phyloP scores from a whole-genome alignment of 2,329 filamentous ascomycete species.

The Chaetomiaceae sp. region DNA sequence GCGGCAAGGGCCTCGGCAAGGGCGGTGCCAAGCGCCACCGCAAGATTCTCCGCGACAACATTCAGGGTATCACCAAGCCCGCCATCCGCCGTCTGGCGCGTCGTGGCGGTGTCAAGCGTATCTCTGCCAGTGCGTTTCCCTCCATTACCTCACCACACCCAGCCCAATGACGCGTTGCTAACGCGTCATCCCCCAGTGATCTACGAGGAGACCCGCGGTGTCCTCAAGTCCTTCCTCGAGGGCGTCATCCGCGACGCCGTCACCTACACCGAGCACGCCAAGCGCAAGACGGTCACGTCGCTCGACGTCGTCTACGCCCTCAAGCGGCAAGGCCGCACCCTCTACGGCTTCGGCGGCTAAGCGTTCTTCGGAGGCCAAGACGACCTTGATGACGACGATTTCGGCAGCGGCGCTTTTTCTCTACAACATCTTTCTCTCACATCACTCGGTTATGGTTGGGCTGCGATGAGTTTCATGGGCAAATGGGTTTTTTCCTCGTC shows the following conservation, averaged over 20 bases:
- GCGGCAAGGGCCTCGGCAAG: slow-evolving; percentile 97
- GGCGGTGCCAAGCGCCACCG: slow-evolving; percentile 97
- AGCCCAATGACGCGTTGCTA: not conserved
- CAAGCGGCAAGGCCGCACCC: slow-evolving; percentile 68
- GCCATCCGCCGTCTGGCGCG: slow-evolving; percentile 97
- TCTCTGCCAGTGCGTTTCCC: slow-evolving; percentile 73
- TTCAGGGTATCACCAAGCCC: slow-evolving; percentile 98
- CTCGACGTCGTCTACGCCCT: slow-evolving; percentile 65
- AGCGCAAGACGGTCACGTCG: slow-evolving; percentile 74
- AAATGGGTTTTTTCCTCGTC: slow-evolving; percentile 18
- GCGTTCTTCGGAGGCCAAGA: slow-evolving; percentile 13
- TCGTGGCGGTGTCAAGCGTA: slow-evolving; percentile 99
- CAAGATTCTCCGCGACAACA: slow-evolving; percentile 99
- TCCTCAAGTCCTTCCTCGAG: slow-evolving; percentile 75
- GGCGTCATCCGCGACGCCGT: slow-evolving; percentile 72
- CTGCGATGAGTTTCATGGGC: slow-evolving; percentile 21
- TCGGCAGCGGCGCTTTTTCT: slow-evolving; percentile 8
- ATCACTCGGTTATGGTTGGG: slow-evolving; percentile 18
- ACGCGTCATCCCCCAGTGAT: slow-evolving; percentile 49
- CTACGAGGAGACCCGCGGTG: slow-evolving; percentile 74
- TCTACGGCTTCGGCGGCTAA: slow-evolving; percentile 90
- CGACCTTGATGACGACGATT: slow-evolving; percentile 9
- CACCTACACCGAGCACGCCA: slow-evolving; percentile 76
- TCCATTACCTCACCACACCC: not conserved
- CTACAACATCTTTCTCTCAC: slow-evolving; percentile 2